These are phyloP conservation scores for Xylaria curta DNA, from an alignment of 495 filamentous ascomycete species.

Conservation along the genomic window DNA sequence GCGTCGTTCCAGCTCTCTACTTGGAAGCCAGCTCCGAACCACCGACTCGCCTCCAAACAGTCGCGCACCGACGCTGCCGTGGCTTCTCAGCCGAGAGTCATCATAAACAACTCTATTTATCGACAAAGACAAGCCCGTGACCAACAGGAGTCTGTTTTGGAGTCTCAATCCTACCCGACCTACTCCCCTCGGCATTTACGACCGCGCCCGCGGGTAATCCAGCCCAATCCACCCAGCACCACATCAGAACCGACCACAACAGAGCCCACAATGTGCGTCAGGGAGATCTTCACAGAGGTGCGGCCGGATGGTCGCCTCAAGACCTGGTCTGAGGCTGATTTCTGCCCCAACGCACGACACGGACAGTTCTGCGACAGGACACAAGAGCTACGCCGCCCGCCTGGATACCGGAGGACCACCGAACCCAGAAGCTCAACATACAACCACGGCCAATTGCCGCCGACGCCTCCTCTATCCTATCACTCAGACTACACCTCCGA, in stretches of 20 bases:
- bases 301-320: constrained; percentile 33
- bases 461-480: constrained; percentile 46
- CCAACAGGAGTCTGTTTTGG: constrained; percentile 28
- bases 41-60: constrained; percentile 50
- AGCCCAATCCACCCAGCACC: constrained; percentile 37
- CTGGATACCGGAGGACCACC: constrained; percentile 29
- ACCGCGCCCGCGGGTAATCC: constrained; percentile 29
- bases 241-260: constrained; percentile 34
- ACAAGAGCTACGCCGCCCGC: constrained; percentile 26
- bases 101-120: constrained; percentile 42
- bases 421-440: constrained; percentile 37
- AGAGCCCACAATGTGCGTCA: constrained; percentile 51
- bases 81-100: constrained; percentile 35
- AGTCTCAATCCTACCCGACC: constrained; percentile 16
- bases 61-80: constrained; percentile 46
- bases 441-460: constrained; percentile 36
- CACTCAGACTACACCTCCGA: constrained; percentile 49
- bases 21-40: constrained; percentile 28
- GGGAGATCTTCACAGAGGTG: constrained; percentile 42
- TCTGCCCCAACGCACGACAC: constrained; percentile 29
- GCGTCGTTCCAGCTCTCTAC: neutral
- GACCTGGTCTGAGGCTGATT: constrained; percentile 15
- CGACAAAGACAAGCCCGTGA: constrained; percentile 32
- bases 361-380: constrained; percentile 31
- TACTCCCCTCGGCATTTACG: constrained; percentile 29